phyloP scores from a whole-genome alignment of 2,329 filamentous ascomycete species.

The Cryphonectria nitschkei region DNA sequence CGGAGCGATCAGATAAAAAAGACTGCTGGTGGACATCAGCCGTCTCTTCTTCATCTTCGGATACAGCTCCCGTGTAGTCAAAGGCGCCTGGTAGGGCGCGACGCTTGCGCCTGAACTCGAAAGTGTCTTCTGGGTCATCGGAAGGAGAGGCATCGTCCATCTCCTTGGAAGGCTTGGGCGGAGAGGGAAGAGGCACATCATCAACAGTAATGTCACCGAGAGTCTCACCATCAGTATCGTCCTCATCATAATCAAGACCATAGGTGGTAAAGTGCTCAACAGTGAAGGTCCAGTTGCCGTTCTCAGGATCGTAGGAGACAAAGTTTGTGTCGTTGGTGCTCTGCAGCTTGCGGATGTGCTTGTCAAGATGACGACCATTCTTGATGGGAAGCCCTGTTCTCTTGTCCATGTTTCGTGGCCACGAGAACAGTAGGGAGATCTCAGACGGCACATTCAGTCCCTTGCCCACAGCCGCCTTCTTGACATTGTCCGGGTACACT shows the following conservation, averaged over 20 bases:
- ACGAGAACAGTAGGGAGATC: constrained; percentile 90
- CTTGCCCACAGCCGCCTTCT: constrained; percentile 83
- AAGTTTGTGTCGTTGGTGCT: constrained; percentile 81
- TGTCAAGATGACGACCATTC: constrained; percentile 69
- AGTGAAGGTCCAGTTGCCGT: constrained; percentile 85
- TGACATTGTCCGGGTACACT: constrained; percentile 76
- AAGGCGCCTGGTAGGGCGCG: constrained; percentile 78
- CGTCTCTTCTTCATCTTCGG: constrained; percentile 58
- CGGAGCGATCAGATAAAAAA: constrained; percentile 94
- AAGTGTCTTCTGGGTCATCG: constrained; percentile 58
- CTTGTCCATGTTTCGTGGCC: constrained; percentile 73
- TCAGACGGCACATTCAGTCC: constrained; percentile 89
- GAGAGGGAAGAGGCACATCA: constrained; percentile 33
- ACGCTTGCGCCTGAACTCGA: constrained; percentile 56
- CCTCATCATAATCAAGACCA: constrained; percentile 79
- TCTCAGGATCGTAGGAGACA: constrained; percentile 75
- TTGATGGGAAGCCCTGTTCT: constrained; percentile 59
- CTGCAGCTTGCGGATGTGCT: constrained; percentile 82
- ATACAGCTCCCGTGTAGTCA: constrained; percentile 60
- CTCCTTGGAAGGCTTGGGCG: constrained; percentile 16
- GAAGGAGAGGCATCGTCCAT: constrained; percentile 40
- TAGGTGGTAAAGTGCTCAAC: constrained; percentile 99
- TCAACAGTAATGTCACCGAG: constrained; percentile 41
- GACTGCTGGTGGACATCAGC: constrained; percentile 60
- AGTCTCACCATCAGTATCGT: constrained; percentile 66